phyloP scores from a whole-genome alignment of 179 eudicot genomes.

The Silene noctiflora region DNA sequence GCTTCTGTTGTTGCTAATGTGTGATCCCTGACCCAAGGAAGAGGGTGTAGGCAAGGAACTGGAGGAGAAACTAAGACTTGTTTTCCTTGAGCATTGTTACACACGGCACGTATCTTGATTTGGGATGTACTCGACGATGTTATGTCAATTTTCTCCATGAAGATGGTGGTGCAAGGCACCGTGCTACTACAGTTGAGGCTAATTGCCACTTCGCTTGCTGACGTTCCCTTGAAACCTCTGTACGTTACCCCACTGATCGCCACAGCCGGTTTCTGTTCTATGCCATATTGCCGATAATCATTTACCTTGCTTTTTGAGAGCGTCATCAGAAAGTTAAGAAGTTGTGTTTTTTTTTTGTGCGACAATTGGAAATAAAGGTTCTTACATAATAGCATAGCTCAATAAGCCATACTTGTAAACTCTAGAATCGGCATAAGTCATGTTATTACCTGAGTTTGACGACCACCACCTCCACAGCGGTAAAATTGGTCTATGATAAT shows the following conservation, averaged over 20 bases:
- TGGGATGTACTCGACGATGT: neutral
- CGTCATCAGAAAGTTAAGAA: neutral
- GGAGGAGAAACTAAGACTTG: slow-evolving; percentile 7
- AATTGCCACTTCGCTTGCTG: slow-evolving; percentile 35
- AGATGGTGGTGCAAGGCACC: slow-evolving; percentile 31
- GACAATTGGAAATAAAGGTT: too few species aligned
- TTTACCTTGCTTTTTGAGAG: neutral
- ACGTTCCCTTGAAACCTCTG: slow-evolving; percentile 39
- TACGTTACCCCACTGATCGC: slow-evolving; percentile 37
- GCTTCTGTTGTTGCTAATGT: neutral
- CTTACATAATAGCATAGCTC: too few species aligned
- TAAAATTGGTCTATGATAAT: slow-evolving; percentile 40
- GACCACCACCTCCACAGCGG: slow-evolving; percentile 5
- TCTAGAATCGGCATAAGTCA: too few species aligned
- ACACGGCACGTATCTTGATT: neutral
- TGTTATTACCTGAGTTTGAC: slow-evolving; percentile 9
- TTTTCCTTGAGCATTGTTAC: slow-evolving; percentile 12
- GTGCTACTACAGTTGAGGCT: slow-evolving; percentile 42
- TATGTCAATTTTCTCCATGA: slow-evolving; percentile 27
- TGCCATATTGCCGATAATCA: neutral
- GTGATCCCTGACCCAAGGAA: neutral
- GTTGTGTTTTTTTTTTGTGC: too few species aligned
- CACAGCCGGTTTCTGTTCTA: slow-evolving; percentile 35
- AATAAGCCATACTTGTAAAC: too few species aligned
- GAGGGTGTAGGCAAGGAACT: slow-evolving; percentile 11